Evolutionary conservation across 164 flowering plant species (phyloP).

Genomic region (Macadamia integrifolia): DNA sequence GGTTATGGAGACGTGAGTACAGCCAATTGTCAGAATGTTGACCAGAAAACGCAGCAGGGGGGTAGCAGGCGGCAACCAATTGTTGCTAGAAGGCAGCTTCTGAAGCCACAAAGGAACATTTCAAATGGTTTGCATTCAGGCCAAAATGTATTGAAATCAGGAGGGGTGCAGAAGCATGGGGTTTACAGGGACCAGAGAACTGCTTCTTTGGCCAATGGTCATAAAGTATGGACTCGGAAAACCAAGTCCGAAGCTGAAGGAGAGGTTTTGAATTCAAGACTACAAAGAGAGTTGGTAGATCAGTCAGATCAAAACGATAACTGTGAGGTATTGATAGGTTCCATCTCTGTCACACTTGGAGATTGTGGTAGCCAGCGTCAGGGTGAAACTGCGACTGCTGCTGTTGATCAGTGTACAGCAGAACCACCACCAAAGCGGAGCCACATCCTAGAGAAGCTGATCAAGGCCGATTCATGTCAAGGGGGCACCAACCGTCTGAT

Average conservation of each 20-base stretch:
- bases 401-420: constrained; percentile 16
- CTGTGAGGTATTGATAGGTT: constrained; percentile 69
- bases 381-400: constrained; percentile 9
- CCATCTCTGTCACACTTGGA: constrained; percentile 55
- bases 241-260: constrained; percentile 33
- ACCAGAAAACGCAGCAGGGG: constrained; percentile 21
- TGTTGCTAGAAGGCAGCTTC: constrained; percentile 28
- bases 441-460: constrained; percentile 24
- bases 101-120: constrained; percentile 29
- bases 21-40: constrained; percentile 21
- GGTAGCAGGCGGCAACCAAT: constrained; percentile 19
- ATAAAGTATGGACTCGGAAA: constrained; percentile 67
- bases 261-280: constrained; percentile 16
- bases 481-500: constrained; percentile 21
- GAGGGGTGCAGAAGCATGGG: constrained; percentile 33
- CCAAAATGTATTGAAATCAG: constrained; percentile 31
- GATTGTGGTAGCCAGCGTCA: constrained; percentile 18
- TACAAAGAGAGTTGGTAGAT: constrained; percentile 18
- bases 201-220: constrained; percentile 23
- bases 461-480: constrained; percentile 28
- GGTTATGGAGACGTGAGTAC: constrained; percentile 14
- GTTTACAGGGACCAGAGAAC: constrained; percentile 26
- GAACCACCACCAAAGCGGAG: constrained; percentile 24
- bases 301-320: constrained; percentile 26
- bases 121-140: constrained; percentile 35